A percentile compares a stretch with the other conserved stretches of the same genome.
Evolutionary conservation across 257 asterid genomes (phyloP).

Genomic region (Buddleja alternifolia): DNA sequence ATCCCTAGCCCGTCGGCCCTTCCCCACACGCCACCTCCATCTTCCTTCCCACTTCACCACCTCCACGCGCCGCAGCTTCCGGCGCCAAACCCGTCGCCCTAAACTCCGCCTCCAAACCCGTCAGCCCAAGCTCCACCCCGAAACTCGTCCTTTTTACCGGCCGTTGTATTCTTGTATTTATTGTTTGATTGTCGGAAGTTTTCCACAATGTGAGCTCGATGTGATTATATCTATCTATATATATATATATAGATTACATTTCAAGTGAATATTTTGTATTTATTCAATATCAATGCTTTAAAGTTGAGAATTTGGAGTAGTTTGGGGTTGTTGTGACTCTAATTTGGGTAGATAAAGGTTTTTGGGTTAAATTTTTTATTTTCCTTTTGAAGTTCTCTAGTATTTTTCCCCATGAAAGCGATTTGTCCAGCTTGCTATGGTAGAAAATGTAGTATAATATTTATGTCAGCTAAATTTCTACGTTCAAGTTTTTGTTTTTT

Average conservation of each 20-base stretch:
- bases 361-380: background rate
- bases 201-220: background rate
- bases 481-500: background rate
- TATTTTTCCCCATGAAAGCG: too few relatives aligned
- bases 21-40: too few relatives aligned
- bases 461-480: background rate
- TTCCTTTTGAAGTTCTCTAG: too few relatives aligned
- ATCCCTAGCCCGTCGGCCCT: too few relatives aligned
- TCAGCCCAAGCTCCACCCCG: too few relatives aligned
- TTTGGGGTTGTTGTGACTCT: background rate
- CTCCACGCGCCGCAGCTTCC: too few relatives aligned
- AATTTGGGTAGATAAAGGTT: background rate
- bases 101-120: too few relatives aligned
- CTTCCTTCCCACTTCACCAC: too few relatives aligned
- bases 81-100: too few relatives aligned
- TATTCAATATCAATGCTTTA: background rate
- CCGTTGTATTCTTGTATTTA: background rate
- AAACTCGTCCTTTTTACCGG: too few relatives aligned
- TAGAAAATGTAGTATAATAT: background rate
- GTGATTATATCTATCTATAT: background rate
- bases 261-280: background rate
- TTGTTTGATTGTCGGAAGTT: background rate
- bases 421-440: background rate
- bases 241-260: too few relatives aligned
- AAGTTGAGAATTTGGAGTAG: conserved; percentile 17